Conservation (phyloP, 306 rosid species). For the Quillaja saponaria region DNA sequence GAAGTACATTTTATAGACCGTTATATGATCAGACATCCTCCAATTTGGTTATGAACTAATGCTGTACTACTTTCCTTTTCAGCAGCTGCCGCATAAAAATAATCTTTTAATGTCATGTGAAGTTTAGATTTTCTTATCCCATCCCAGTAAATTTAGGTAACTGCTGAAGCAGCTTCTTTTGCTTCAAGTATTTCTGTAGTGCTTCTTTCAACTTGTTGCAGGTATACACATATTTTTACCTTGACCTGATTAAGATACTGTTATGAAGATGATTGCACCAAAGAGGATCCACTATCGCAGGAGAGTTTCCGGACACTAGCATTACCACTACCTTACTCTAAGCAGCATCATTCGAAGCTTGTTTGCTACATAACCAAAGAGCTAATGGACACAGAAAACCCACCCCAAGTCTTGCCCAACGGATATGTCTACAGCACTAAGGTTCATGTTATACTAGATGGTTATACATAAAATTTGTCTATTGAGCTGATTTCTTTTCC, state of each 20-base stretch:
- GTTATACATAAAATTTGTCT: not conserved
- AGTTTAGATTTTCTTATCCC: conserved; percentile 3
- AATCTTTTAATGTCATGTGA: conserved; percentile 13
- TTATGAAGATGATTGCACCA: conserved; percentile 91
- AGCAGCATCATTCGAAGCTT: conserved; percentile 91
- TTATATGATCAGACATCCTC: not conserved
- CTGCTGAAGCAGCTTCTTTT: conserved; percentile 10
- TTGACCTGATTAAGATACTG: conserved; percentile 82
- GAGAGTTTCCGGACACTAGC: conserved; percentile 83
- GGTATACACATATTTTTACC: conserved; percentile 38
- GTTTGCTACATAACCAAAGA: conserved; percentile 98
- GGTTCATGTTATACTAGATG: conserved; percentile 39
- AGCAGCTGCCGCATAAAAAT: conserved; percentile 8
- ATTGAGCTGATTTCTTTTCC: conserved; percentile 17
- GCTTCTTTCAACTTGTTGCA: conserved; percentile 27
- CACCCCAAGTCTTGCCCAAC: conserved; percentile 90
- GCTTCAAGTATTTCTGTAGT: conserved; percentile 5
- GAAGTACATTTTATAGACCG: conserved; percentile 16
- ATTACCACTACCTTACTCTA: conserved; percentile 76
- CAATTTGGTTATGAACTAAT: not conserved
- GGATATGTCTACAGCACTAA: conserved; percentile 91
- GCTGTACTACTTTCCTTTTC: conserved; percentile 9
- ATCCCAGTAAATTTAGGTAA: not conserved
- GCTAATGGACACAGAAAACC: conserved; percentile 94
- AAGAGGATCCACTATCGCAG: conserved; percentile 96